Evolutionary conservation across 768 basidiomycete genomes (phyloP), one percentile per base, ranked within the genome.

Genomic region (Tubosaeta sp.): DNA sequence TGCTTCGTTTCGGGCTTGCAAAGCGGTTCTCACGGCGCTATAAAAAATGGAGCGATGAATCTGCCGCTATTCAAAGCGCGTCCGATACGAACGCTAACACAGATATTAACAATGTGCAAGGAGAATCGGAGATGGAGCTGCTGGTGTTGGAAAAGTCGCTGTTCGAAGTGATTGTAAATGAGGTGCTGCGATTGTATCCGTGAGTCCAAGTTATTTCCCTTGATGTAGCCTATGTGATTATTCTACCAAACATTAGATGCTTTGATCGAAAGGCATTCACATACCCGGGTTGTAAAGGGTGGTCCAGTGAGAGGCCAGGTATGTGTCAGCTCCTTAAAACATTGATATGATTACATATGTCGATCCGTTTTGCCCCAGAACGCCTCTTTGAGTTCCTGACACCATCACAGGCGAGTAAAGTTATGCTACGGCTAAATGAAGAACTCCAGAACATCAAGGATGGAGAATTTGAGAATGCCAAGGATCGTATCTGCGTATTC

Each of bases 1-100:
- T 76, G 6, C 43, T 69, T 17, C 37, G 14, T 13, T 32, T 45
- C 3, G 75, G 72, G 1, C 64, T 75, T 0, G 39, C 51, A 5
- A 61, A 50, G 19, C 66, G 70, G 6, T 72, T 60, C 31, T 58
- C 52, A 2, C 38, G 16, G 1, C 47, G 50, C 6, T 68, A 68
- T 38, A 48, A 41, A 1, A 38, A 55, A 0, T 74, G 69, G 70
- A 56, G 51, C 19, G 51, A 63, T 0, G 51, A 60, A 0, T 47
- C 56, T 2, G 35, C 0, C 1, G 52, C 63, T 2, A 16, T 61
- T 7, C 43, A 10, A 10, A 46, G 2, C 7, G 42, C 9, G 5
- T 55, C 32, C 1, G n/a, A 34, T 1, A 4, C 29, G 1, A 6
- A 1, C 0, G 4, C 1, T 7, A 39, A 0, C 7, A 27, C 1